phyloP scores from a whole-genome alignment of 2,329 filamentous ascomycete species.

The Magnaporthiopsis poae region DNA sequence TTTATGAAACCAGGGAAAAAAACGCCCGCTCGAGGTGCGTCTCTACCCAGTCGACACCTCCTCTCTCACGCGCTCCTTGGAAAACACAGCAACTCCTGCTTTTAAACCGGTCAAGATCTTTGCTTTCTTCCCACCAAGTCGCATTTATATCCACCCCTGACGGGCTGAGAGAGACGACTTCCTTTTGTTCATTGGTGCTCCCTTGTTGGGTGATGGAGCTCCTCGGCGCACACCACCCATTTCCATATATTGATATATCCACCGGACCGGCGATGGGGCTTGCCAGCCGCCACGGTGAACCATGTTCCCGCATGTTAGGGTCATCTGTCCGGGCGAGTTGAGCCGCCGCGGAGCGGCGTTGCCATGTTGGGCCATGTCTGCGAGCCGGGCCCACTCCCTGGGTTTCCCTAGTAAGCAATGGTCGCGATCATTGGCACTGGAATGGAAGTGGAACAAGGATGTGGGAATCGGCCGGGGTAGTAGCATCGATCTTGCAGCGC shows the following conservation, averaged over 20 bases:
- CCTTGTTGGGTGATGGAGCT: background rate
- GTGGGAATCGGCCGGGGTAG: background rate
- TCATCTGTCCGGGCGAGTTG: background rate
- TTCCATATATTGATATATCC: too few species aligned
- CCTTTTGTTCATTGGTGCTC: background rate
- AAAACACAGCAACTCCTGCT: background rate
- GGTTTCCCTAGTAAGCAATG: background rate
- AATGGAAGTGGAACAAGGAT: background rate
- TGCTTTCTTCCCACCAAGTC: background rate
- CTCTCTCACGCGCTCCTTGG: background rate
- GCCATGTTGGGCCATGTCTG: too few species aligned
- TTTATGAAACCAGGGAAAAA: background rate
- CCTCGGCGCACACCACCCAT: too few species aligned
- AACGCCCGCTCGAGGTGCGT: background rate
- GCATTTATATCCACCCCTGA: background rate
- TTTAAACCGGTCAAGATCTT: background rate
- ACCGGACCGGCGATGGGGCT: too few species aligned
- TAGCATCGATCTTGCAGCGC: background rate
- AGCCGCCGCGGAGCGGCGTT: background rate
- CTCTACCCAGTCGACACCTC: background rate
- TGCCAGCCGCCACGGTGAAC: too few species aligned
- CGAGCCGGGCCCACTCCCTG: background rate
- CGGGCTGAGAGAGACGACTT: background rate
- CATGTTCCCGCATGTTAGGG: background rate
- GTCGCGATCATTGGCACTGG: background rate